Base-by-base conservation (phyloP, 2,329 filamentous ascomycete species). In the Alternaria sp. region DNA sequence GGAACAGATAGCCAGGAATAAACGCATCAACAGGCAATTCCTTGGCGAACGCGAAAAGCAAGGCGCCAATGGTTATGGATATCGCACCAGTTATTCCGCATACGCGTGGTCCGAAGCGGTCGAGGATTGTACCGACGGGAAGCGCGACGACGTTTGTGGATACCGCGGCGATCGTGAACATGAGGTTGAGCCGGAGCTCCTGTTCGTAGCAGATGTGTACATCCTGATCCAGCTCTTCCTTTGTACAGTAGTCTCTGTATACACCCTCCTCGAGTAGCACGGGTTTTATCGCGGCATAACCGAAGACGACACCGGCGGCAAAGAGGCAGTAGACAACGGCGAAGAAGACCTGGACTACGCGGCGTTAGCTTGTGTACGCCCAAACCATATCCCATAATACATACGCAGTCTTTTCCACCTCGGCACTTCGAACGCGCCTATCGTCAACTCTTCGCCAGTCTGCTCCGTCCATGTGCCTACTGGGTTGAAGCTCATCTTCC, bases 111-210 rank as follows among this genome's bases (percentile, higher is more conserved):
- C 93, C 93, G 71, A 86, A 93, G 61, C 87, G 84, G 78, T 97
- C 93, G 23, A 97, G 85, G 42, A 96, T 89, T 3, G 91, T 91
- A 44, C 93, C 93, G 10, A 96, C 88, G 2, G 93, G 91, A 6
- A 97, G 83, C 11, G 93, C 93, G 39, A 88, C 91, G 11, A 96
- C 90, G 70, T 97, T 97, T 37, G 93, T 96, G 6, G 86, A 90
- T 9, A 96, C 92, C 13, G 92, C 93, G 11, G 93, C 93, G 39
- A 93, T 85, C 5, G 92, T 96, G 81, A 97, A 97, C 91, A 96
- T 96, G 66, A 97, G 81, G 75, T 97, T 97, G 56, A 97, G 84
- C 58, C 73, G 66, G 29, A 79, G 55, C 64, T 79, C 77, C 64
- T 79, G 77, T 59, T 74, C 70, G 51, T 78, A 78, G 61, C 77